Base-by-base conservation (phyloP, 495 filamentous ascomycete species). In the Pseudotulostoma volvatum region DNA sequence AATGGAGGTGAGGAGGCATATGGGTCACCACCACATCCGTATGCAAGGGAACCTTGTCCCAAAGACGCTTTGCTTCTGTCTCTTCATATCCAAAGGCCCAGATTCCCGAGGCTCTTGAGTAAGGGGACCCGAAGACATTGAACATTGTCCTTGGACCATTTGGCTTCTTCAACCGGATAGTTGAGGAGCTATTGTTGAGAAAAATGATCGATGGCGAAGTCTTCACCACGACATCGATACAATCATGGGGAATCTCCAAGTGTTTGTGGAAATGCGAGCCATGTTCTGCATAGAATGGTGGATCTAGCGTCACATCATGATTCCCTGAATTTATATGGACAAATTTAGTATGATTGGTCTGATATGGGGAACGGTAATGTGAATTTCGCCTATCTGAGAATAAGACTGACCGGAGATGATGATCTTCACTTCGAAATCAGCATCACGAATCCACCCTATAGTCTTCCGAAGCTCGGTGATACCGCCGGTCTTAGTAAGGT, bases 91-190 rank as follows among this genome's bases (percentile, higher is more conserved):
- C 66, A 47, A 83, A 88, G 0, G 81, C 81, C 81, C 81, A 86
- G 9, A 56, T 58, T 1, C 76, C 71, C n/a, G 60, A 47, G 4
- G 60, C 61, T 2, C 77, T 81, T 18, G 75, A 75, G 43, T 68
- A 79, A 1, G 82, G 84, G 1, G 80, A 87, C 4, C 79, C 81
- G 44, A 86, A 87, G 18, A 86, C 68, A 34, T 68, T 77, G 56
- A 90, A 82, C 17, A 54, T 59, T 23, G 77, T 85, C 11, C 57
- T 62, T 34, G 80, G 77, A 0, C 79, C 80, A 17, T 57, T 57
- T 7, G 70, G 55, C 17, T 67, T 63, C 16, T 46, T 63, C 31
- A 86, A 60, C 19, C 62, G 64, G 46, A 87, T 61, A 4, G 61
- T 52, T 7, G 68, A 61, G 38, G 74, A 64, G 46, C 75, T 55